Conservation (phyloP, 352 stramenopile genomes). For the Globisporangium ultimum region DNA sequence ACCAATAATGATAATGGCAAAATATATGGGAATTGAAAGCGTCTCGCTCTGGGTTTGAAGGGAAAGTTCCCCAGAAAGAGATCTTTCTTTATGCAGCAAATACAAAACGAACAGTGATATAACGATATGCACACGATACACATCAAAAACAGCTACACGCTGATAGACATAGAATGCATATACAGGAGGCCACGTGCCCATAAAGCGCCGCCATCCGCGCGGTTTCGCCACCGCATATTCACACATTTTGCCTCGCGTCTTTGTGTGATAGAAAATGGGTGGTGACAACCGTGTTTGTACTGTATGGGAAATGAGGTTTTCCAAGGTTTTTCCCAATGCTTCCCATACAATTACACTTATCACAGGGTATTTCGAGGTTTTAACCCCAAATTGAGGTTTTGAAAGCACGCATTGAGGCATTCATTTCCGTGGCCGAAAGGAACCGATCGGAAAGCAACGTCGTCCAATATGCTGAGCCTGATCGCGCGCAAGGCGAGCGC, state of each 20-base stretch:
- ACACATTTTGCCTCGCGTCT: background rate
- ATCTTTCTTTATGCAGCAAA: constrained; percentile 12
- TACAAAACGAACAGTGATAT: background rate
- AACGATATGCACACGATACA: background rate
- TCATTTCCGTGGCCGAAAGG: background rate
- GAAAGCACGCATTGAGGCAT: background rate
- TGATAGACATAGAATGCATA: constrained; percentile 1
- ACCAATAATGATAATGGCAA: background rate
- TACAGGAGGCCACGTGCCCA: background rate
- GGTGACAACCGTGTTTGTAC: background rate
- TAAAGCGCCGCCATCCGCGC: background rate
- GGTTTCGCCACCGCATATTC: background rate
- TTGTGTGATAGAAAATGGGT: background rate
- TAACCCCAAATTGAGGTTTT: background rate
- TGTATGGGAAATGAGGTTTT: background rate
- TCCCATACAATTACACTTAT: too few species aligned
- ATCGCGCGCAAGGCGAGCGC: constrained; percentile 12
- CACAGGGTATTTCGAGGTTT: background rate
- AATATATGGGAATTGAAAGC: background rate
- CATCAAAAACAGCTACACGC: background rate
- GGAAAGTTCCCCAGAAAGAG: background rate
- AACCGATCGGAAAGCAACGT: background rate
- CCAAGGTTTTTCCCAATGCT: background rate
- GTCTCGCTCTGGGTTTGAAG: constrained; percentile 6
- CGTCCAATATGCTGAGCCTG: constrained; percentile 16